Conservation (phyloP, 1,284 basidiomycete genomes). For the Fomitopsis palustris region DNA sequence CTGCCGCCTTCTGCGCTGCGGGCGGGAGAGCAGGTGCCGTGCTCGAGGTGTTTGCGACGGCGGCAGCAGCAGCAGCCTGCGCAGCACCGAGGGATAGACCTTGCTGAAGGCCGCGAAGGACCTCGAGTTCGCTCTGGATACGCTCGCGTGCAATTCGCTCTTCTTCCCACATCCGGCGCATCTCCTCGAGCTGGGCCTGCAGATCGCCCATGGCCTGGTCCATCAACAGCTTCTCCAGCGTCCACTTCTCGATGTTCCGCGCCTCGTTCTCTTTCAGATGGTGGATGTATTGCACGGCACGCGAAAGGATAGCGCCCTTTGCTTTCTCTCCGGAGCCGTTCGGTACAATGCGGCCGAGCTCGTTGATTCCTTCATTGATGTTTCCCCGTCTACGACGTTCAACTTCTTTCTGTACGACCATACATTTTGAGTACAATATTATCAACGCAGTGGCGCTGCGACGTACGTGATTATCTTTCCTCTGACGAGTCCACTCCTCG, state of each 20-base stretch:
- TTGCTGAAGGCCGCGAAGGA: constrained; percentile 35
- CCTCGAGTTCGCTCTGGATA: constrained; percentile 57
- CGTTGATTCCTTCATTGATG: constrained; percentile 95
- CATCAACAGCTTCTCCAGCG: constrained; percentile 89
- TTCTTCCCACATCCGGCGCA: constrained; percentile 71
- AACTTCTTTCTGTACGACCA: constrained; percentile 81
- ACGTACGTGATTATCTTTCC: constrained; percentile 83
- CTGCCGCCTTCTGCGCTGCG: neutral
- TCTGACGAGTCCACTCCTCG: constrained; percentile 78
- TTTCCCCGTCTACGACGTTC: constrained; percentile 91
- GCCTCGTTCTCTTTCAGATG: constrained; percentile 89
- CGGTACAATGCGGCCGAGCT: constrained; percentile 86
- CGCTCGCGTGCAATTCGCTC: constrained; percentile 56
- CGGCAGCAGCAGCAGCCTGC: constrained; percentile 7
- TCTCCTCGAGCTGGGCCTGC: constrained; percentile 75
- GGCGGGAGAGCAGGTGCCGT: neutral
- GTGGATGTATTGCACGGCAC: constrained; percentile 87
- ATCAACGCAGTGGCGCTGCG: neutral
- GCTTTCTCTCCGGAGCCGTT: constrained; percentile 85
- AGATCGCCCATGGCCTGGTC: constrained; percentile 88
- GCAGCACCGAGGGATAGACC: constrained; percentile 12
- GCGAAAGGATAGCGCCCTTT: constrained; percentile 83
- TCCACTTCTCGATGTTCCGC: constrained; percentile 91
- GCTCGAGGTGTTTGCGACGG: neutral
- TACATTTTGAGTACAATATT: constrained; percentile 1